Base-by-base conservation (phyloP, 768 basidiomycete species). In the Trametopsis cervina region DNA sequence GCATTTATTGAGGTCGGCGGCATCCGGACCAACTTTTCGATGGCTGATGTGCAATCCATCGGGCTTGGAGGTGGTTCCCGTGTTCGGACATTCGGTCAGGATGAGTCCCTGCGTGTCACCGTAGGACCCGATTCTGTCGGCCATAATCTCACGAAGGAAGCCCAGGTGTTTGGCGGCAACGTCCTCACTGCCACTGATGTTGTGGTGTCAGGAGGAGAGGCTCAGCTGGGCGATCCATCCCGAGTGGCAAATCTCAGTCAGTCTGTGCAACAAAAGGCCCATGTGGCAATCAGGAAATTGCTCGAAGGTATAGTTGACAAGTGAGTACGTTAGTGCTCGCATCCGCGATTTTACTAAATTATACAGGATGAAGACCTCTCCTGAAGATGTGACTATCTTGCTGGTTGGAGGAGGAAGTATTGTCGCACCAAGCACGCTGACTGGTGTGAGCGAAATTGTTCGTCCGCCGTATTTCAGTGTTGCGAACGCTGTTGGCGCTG, bases 121-220 rank as follows among this genome's bases (percentile, higher is more conserved):
- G 70, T 85, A 26, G 83, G 83, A 0, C 82, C 83, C 10, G 76
- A 81, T 55, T 85, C 80, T 1, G 80, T 83, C 15, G 83, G 83
- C 0, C 76, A 81, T 58, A 59, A 63, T 52, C 68, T 78, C 42
- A 68, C 69, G 3, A 67, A 63, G 37, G 75, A 81, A 37, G 72
- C 73, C 4, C 60, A 66, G 7, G 66, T 81, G 0, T 85, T 85
- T 53, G 77, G 79, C 5, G 83, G 83, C 2, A 48, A 63, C 3
- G 68, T 68, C 2, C 60, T 81, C 43, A 84, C 82, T n/a, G 66
- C 81, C 1, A 83, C 83, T 1, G 83, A 85, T 55, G 63, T 81
- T 20, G 66, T 71, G 40, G 78, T 79, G 0, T 72, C 76, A 18
- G 58, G 58, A 7, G 60, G 64, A 0, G 40, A 49, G 0, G 60